Base-by-base conservation (phyloP, 148 eudicot species). In the Pouteria glomerata region DNA sequence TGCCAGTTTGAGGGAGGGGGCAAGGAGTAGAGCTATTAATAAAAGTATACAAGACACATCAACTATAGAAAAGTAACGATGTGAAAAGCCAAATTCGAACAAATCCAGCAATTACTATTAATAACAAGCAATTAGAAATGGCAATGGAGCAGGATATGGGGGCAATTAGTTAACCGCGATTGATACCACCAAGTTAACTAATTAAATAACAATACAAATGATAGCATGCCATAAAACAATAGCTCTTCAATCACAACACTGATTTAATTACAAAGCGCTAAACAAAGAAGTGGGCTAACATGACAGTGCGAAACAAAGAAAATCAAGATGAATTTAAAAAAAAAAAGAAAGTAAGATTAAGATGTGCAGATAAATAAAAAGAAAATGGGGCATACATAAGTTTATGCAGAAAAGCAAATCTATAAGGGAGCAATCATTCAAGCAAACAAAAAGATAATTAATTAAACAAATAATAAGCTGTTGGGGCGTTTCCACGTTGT, bases 301-400 rank as follows among this genome's bases (percentile, higher is more conserved):
- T 44, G 31, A 26, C 51, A 2, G n/a, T 7, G 31, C n/a, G 33
- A 64, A 37, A 44, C 39, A 27, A 18, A 2, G 24, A 47, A 15
- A 47, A 29, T 29, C 8, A 45, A 45, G 27, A 77, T 74, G 72
- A 60, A 74, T 64, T 72, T 53, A 71, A 42, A 37, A 8, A 30
- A 27, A 16, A 42, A 12, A 34, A 6, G 23, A 15, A 57, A 53
- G 45, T 3, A 69, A 41, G 42, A 15, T 51, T 21, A 51, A 16
- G 21, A 72, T 24, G 2, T n/a, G 18, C 63, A 52, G 19, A 18
- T 69, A 35, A n/a, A 66, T 39, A n/a, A n/a, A n/a, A n/a, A 39
- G 29, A 69, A 68, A 55, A 53, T 53, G 41, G 37, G 30, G 27
- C 58, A 56, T 8, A 45, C 52, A 13, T 24, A 52, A 16, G 7